Evolutionary conservation across 1,139 yeast genomes (phyloP), one percentile per base, ranked within the genome.

Genomic region (Yamadazyma spencermartinsiae): DNA sequence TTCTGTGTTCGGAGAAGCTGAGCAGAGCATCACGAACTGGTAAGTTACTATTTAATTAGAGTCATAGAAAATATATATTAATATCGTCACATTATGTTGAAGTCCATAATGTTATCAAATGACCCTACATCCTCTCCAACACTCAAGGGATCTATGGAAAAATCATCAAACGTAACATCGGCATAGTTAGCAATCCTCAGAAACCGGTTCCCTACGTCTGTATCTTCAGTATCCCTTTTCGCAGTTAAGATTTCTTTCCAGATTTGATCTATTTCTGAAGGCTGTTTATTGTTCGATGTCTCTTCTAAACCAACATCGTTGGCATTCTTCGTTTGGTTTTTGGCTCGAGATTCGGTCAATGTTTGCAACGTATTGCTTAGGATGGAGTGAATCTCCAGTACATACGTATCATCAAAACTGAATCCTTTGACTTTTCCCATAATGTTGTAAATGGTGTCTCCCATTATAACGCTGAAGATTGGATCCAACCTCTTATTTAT

Each of bases 1-100:
- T 41, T 82, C 92, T 33, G 84, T 88, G n/a, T 89, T 90, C 60
- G 97, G 98, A 1, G 98, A 89, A 60, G 95, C 95, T 4, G 97
- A 88, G 57, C 90, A 66, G 49, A 68, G 85, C 54, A 88, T 89
- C 35, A 86, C 96, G 17, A 85, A 82, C 49, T 90, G 98, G 98
- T 89, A 36, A 24, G 10, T n/a, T n/a, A 6, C 12, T 7, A 20
- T 20, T 7, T 20, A 20, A 7, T 20, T 20, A 20, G 23, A 20
- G 23, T n/a, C n/a, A n/a, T n/a, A n/a, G n/a, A n/a, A n/a, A n/a
- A n/a, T n/a, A n/a, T n/a, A n/a, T n/a, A n/a, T n/a, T n/a, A n/a
- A n/a, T n/a, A n/a, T n/a, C n/a, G n/a, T n/a, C n/a, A n/a, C 8
- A 10, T 26, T 4, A 12, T 14, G 14, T 26, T 13, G n/a, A 26